A percentile compares a stretch with the other conserved stretches of the same genome.
These are phyloP conservation scores for Pseudonitzschia delicatissima DNA, from an alignment of 108 stramenopile species.

Conservation along the genomic window DNA sequence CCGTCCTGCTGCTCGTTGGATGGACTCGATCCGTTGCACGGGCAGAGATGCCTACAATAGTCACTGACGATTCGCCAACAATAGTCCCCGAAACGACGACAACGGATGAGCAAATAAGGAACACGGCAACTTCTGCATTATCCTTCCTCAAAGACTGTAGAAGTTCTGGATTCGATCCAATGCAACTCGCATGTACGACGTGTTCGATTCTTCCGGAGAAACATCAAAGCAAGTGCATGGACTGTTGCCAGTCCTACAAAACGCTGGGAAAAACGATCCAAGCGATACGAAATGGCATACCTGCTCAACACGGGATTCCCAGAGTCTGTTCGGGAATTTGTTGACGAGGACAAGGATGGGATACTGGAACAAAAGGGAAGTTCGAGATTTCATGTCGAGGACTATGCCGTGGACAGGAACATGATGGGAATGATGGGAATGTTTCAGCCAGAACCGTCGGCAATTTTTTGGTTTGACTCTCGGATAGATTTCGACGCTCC, in stretches of 20 bases:
- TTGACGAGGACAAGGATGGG: constrained; percentile 42
- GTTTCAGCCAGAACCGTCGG: constrained; percentile 2
- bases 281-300: constrained; percentile 27
- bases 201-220: constrained; percentile 24
- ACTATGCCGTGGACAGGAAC: neutral
- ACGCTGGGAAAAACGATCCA: constrained; percentile 14
- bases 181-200: constrained; percentile 28
- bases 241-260: constrained; percentile 34
- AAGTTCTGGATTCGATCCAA: constrained; percentile 31
- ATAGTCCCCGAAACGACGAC: too few relatives aligned
- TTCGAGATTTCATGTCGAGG: constrained; percentile 1
- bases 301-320: constrained; percentile 22
- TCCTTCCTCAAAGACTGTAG: constrained; percentile 11
- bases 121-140: neutral
- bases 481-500: neutral
- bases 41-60: neutral
- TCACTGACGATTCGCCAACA: too few relatives aligned
- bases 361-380: constrained; percentile 46
- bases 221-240: constrained; percentile 11
- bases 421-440: constrained; percentile 8
- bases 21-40: neutral
- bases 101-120: neutral
- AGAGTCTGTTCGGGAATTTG: constrained; percentile 35
- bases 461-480: constrained; percentile 29
- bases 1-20: neutral